phyloP scores from a whole-genome alignment of 106 monocot species.

The Triglochin maritima region DNA sequence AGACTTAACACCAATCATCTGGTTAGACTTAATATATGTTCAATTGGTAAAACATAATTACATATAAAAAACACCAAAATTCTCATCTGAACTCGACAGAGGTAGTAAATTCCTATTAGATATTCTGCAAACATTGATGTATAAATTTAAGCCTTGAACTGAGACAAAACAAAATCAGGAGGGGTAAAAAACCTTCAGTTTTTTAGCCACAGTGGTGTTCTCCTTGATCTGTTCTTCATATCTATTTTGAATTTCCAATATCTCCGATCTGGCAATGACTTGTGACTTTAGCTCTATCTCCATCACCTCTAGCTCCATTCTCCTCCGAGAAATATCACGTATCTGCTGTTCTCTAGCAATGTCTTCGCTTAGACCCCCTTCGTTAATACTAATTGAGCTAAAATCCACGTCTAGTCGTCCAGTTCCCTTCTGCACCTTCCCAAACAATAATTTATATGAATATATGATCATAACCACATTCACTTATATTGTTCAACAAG shows the following conservation, averaged over 20 bases:
- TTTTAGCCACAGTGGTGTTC: slow-evolving; percentile 16
- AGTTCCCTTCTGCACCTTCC: slow-evolving; percentile 22
- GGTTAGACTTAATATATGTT: too few relatives aligned
- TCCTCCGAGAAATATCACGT: slow-evolving; percentile 9
- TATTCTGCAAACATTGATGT: neutral
- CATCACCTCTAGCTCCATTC: slow-evolving; percentile 27
- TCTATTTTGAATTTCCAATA: slow-evolving; percentile 13
- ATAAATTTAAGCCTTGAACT: neutral
- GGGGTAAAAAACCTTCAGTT: slow-evolving; percentile 53
- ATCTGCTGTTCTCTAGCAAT: slow-evolving; percentile 12
- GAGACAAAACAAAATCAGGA: neutral
- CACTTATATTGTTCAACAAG: too few relatives aligned
- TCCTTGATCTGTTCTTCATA: slow-evolving; percentile 27
- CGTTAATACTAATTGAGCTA: slow-evolving; percentile 23
- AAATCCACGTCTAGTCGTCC: slow-evolving; percentile 14
- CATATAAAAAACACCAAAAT: too few relatives aligned
- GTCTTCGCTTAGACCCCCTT: neutral
- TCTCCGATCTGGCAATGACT: slow-evolving; percentile 20
- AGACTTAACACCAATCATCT: too few relatives aligned
- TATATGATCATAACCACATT: too few relatives aligned
- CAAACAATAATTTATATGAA: too few relatives aligned
- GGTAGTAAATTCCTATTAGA: too few relatives aligned
- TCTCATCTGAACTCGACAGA: too few relatives aligned
- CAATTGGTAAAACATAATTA: too few relatives aligned
- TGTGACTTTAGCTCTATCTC: slow-evolving; percentile 30